phyloP scores from a whole-genome alignment of 148 eudicot genomes.

The Rhododendron henanense region DNA sequence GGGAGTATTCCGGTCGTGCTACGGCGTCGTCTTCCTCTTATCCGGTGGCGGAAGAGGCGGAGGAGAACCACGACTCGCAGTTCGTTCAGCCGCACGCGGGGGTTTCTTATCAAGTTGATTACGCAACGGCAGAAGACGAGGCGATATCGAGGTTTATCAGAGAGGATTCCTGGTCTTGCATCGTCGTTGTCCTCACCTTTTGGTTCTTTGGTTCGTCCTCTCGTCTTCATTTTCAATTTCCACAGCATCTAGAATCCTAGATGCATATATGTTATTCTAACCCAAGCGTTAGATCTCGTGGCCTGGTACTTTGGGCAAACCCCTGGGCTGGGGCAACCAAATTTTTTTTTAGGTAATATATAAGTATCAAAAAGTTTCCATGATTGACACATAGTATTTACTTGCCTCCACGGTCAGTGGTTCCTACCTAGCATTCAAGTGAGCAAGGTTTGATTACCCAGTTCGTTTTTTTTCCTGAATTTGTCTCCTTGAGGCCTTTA shows the following conservation, averaged over 20 bases:
- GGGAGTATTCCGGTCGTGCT: not conserved
- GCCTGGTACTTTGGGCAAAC: not conserved
- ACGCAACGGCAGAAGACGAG: constrained; percentile 8
- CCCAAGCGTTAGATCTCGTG: not conserved
- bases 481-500: too few relatives aligned
- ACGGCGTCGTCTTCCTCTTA: constrained; percentile 10
- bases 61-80: not conserved
- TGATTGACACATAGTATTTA: too few relatives aligned
- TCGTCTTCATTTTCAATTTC: not conserved
- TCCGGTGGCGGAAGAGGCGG: constrained; percentile 7
- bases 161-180: constrained; percentile 64
- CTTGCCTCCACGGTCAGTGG: too few relatives aligned
- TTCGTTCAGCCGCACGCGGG: constrained; percentile 24
- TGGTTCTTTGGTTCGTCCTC: constrained; percentile 64
- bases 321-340: too few relatives aligned
- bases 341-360: too few relatives aligned
- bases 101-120: constrained; percentile 22
- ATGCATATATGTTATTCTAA: not conserved
- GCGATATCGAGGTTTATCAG: constrained; percentile 9
- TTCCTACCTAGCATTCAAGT: too few relatives aligned
- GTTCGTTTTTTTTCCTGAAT: too few relatives aligned
- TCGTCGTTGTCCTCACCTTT: constrained; percentile 54
- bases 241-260: not conserved
- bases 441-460: too few relatives aligned
- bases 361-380: too few relatives aligned